Conservation (phyloP, 176 grass and related monocot species). For the Aegilops bicornis region DNA sequence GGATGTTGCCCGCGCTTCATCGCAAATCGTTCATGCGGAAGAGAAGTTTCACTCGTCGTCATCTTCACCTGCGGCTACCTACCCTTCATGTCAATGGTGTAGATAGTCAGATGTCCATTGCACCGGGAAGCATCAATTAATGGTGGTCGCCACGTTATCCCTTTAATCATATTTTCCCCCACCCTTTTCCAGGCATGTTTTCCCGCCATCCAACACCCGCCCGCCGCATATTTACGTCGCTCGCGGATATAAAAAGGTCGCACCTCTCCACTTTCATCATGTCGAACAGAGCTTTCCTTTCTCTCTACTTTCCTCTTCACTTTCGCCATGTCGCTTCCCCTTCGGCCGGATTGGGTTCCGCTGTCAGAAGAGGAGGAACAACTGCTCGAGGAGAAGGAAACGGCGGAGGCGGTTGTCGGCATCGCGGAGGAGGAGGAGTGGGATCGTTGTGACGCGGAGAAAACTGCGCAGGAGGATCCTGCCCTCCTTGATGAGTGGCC, state of each 20-base stretch:
- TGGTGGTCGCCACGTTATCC: not conserved
- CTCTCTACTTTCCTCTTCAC: not conserved
- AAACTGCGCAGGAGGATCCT: too few relatives aligned
- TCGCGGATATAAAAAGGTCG: not conserved
- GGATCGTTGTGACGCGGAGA: too few relatives aligned
- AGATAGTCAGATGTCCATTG: not conserved
- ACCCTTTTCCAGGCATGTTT: not conserved
- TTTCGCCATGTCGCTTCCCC: too few relatives aligned
- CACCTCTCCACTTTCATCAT: not conserved
- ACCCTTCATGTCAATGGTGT: not conserved
- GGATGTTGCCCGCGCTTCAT: not conserved
- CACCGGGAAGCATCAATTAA: not conserved
- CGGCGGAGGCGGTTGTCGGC: not conserved
- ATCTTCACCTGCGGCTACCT: not conserved
- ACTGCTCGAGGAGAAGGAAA: not conserved
- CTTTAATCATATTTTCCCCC: too few relatives aligned
- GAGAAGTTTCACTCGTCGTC: not conserved
- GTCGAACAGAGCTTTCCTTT: not conserved
- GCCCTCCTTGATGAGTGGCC: too few relatives aligned
- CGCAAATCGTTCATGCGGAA: not conserved
- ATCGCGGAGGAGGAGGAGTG: too few relatives aligned
- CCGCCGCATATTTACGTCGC: not conserved
- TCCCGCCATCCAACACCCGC: not conserved
- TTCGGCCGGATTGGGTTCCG: too few relatives aligned
- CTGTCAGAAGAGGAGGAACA: not conserved